Conservation (phyloP, 371 early-diverging fungal species). For the Mucor sp. region DNA sequence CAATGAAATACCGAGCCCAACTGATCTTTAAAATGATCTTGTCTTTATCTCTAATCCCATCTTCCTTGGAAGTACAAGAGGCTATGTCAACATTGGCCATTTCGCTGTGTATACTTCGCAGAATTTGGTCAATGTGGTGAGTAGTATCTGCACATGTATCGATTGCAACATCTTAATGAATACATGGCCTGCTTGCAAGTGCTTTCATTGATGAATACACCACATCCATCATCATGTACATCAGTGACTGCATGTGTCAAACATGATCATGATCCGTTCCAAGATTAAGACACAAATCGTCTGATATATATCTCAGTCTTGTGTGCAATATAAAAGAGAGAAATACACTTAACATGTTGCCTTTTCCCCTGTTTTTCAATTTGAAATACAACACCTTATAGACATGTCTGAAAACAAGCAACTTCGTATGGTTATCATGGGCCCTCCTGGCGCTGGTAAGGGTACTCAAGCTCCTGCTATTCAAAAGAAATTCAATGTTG, state of each 20-base stretch:
- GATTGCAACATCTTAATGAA: neutral
- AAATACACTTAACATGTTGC: neutral
- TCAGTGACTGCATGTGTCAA: neutral
- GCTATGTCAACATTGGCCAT: no score
- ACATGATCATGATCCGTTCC: neutral
- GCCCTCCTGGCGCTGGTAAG: conserved; percentile 98
- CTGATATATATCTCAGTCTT: neutral
- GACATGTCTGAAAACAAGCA: conserved; percentile 40
- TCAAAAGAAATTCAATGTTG: conserved; percentile 91
- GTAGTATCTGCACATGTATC: neutral
- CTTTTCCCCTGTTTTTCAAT: neutral
- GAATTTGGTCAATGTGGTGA: neutral
- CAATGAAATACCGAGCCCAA: neutral
- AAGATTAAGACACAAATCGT: neutral
- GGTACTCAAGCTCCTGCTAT: conserved; percentile 97
- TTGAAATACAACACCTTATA: conserved; percentile 38
- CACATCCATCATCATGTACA: neutral
- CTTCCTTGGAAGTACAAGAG: neutral
- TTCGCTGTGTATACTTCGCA: neutral
- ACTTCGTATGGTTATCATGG: conserved; percentile 95
- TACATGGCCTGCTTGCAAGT: neutral
- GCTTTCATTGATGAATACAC: neutral
- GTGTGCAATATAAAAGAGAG: neutral
- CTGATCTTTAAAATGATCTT: neutral
- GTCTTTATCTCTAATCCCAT: neutral